Percentiles rank a stretch among this genome's conserved stretches.
Conservation (phyloP, 495 filamentous ascomycete genomes). For the Hypoxylon subgilvum region DNA sequence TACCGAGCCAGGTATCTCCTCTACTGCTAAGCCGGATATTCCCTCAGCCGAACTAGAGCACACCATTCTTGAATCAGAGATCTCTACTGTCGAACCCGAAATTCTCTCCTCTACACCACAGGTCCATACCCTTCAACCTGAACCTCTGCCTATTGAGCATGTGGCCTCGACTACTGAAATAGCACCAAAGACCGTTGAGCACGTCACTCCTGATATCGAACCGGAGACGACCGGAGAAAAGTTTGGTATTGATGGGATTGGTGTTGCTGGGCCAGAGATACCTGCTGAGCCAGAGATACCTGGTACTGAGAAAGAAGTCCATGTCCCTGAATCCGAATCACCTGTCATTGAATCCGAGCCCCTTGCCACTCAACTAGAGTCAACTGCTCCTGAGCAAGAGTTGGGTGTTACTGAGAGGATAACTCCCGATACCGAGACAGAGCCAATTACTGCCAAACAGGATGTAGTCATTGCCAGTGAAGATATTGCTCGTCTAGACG, state of each 20-base stretch:
- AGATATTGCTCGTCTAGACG: background rate
- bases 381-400: background rate
- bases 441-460: background rate
- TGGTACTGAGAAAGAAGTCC: background rate
- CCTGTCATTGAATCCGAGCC: background rate
- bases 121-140: background rate
- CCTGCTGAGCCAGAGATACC: background rate
- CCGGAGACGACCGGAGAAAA: too few relatives aligned
- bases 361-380: background rate
- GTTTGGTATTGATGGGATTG: too few relatives aligned
- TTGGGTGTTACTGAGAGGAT: background rate
- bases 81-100: background rate
- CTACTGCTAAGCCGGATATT: background rate
- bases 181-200: too few relatives aligned
- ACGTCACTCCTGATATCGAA: background rate
- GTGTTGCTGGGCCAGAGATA: too few relatives aligned
- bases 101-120: background rate
- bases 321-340: background rate
- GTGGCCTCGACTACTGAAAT: background rate
- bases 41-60: constrained; percentile 1
- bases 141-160: background rate
- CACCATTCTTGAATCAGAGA: background rate
- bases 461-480: background rate
- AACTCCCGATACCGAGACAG: background rate
- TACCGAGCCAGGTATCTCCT: too few relatives aligned